Evolutionary conservation across 2,329 filamentous ascomycete genomes (phyloP).

Genomic region (Tolypocladium album): DNA sequence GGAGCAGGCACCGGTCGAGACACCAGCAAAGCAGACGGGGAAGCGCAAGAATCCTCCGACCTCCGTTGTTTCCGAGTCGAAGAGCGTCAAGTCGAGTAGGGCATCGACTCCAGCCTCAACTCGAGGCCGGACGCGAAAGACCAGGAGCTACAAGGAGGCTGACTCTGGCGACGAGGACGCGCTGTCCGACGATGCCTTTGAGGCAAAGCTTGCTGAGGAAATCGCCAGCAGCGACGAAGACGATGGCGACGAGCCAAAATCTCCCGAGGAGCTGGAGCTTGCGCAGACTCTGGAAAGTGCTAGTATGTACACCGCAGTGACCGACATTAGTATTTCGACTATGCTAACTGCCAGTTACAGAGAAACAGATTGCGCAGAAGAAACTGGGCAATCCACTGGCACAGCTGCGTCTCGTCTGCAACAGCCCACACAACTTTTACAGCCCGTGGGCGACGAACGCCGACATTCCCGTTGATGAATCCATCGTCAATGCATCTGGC

Average conservation of each 20-base stretch:
- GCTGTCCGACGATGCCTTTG: slow-evolving; percentile 75
- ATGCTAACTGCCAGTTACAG: slow-evolving; percentile 20
- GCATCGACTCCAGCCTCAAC: slow-evolving; percentile 59
- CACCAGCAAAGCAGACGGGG: slow-evolving; percentile 8
- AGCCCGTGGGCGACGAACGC: slow-evolving; percentile 66
- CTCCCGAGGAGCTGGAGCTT: slow-evolving; percentile 51
- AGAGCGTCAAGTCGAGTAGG: slow-evolving; percentile 66
- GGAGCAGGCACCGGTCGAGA: slow-evolving; percentile 5
- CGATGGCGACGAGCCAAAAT: slow-evolving; percentile 19
- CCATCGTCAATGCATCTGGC: slow-evolving; percentile 74
- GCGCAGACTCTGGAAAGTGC: slow-evolving; percentile 64
- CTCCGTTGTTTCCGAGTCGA: slow-evolving; percentile 31
- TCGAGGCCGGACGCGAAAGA: slow-evolving; percentile 40
- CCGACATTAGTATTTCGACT: slow-evolving; percentile 12
- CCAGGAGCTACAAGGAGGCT: slow-evolving; percentile 37
- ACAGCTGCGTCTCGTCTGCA: slow-evolving; percentile 85
- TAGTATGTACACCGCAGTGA: slow-evolving; percentile 37
- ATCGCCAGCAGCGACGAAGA: slow-evolving; percentile 31
- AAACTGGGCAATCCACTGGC: slow-evolving; percentile 89
- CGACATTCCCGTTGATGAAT: slow-evolving; percentile 58
- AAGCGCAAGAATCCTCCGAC: slow-evolving; percentile 23
- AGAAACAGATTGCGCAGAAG: slow-evolving; percentile 79
- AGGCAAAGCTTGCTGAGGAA: slow-evolving; percentile 61
- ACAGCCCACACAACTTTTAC: slow-evolving; percentile 94
- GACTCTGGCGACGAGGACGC: background rate